These are phyloP conservation scores for Ophiostoma tasmaniense DNA, from an alignment of 2,329 filamentous ascomycete species.

Conservation along the genomic window DNA sequence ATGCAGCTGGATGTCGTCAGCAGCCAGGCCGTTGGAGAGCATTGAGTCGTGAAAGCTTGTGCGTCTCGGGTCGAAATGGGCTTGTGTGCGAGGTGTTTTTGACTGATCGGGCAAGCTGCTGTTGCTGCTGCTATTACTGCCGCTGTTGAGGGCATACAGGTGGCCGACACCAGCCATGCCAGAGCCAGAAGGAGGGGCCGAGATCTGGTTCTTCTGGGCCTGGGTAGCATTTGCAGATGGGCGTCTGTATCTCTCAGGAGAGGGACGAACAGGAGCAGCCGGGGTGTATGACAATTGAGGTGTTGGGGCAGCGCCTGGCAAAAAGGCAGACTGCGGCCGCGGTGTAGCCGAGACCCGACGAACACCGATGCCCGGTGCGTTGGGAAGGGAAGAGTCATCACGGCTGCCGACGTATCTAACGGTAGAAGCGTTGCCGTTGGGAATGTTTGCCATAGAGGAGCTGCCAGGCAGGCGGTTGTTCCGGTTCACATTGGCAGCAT, in stretches of 20 bases:
- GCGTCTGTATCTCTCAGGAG: conserved; percentile 78
- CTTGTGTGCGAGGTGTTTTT: conserved; percentile 28
- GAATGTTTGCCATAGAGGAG: conserved; percentile 34
- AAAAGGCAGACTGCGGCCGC: conserved; percentile 37
- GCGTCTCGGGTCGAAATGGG: conserved; percentile 34
- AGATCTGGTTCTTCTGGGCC: conserved; percentile 14
- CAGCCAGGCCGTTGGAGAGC: conserved; percentile 37
- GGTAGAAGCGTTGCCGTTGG: conserved; percentile 28
- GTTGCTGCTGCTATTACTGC: conserved; percentile 33
- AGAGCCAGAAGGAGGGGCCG: conserved; percentile 40
- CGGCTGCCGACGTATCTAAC: conserved; percentile 34
- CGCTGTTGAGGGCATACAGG: conserved; percentile 28
- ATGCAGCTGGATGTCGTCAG: conserved; percentile 62
- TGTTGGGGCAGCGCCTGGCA: conserved; percentile 35
- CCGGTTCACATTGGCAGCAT: conserved; percentile 19
- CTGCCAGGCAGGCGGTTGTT: conserved; percentile 29
- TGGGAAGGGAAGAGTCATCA: conserved; percentile 43
- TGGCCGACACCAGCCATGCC: conserved; percentile 48
- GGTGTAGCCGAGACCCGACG: conserved; percentile 32
- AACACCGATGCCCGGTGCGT: conserved; percentile 26
- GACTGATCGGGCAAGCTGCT: conserved; percentile 31
- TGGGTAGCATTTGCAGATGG: conserved; percentile 39
- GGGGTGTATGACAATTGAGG: conserved; percentile 49
- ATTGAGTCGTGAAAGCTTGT: conserved; percentile 42
- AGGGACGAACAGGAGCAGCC: conserved; percentile 54